Conservation (phyloP, 2,329 filamentous ascomycete species). For the Rhytidhysteron rufulum region DNA sequence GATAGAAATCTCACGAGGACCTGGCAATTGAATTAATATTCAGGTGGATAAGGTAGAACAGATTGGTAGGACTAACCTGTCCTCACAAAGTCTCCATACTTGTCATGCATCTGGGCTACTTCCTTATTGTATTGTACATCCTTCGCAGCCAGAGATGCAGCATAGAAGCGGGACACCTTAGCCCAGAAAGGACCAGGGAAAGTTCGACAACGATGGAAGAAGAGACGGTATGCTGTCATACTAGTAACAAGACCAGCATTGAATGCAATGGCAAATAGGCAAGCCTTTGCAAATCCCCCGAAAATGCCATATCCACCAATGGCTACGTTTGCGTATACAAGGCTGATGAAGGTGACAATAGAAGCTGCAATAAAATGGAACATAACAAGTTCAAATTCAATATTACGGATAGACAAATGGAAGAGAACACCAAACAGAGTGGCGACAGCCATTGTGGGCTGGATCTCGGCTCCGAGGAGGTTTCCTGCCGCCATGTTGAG, state of each 20-base stretch:
- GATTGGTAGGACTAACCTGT: constrained; percentile 18
- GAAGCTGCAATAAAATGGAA: constrained; percentile 18
- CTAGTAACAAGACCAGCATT: constrained; percentile 13
- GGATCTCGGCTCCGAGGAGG: not conserved
- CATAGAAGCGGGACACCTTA: constrained; percentile 25
- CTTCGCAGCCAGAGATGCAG: constrained; percentile 20
- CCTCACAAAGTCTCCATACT: constrained; percentile 33
- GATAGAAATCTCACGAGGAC: constrained; percentile 21
- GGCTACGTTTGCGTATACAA: constrained; percentile 7
- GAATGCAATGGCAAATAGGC: constrained; percentile 10
- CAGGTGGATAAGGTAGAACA: not conserved
- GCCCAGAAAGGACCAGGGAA: constrained; percentile 22
- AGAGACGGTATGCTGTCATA: constrained; percentile 20
- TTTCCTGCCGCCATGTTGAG: too few relatives aligned
- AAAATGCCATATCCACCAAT: constrained; percentile 3
- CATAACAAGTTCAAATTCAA: constrained; percentile 24
- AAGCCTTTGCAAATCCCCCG: constrained; percentile 8
- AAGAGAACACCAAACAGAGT: constrained; percentile 15
- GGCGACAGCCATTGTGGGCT: not conserved
- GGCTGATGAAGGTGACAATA: constrained; percentile 7
- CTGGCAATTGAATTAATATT: not conserved
- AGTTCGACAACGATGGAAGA: constrained; percentile 20
- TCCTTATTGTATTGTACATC: constrained; percentile 26
- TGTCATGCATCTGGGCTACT: constrained; percentile 21
- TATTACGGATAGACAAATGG: constrained; percentile 12